Conservation (phyloP, 768 basidiomycete species). For the Boletus coccyginus region DNA sequence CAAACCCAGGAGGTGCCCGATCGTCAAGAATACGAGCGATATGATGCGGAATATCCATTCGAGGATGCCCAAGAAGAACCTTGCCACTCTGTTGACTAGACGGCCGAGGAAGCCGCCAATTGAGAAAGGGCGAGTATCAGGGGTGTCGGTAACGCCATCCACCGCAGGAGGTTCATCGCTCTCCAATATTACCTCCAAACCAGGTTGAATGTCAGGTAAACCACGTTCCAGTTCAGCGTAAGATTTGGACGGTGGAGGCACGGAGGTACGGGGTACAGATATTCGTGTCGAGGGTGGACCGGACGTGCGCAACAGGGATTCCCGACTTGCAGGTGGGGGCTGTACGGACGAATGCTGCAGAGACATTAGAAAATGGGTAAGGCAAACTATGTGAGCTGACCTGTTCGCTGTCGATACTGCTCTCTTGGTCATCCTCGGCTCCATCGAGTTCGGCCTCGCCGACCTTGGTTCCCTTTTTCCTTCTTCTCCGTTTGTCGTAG, state of each 20-base stretch:
- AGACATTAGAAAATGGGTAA: slow-evolving; percentile 5
- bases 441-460: slow-evolving; percentile 36
- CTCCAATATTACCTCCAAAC: slow-evolving; percentile 64
- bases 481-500: slow-evolving; percentile 60
- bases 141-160: slow-evolving; percentile 22
- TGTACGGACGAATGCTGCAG: slow-evolving; percentile 26
- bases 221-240: slow-evolving; percentile 17
- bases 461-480: slow-evolving; percentile 45
- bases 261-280: slow-evolving; percentile 38
- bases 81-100: slow-evolving; percentile 36
- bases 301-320: slow-evolving; percentile 33
- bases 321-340: slow-evolving; percentile 35
- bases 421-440: slow-evolving; percentile 50
- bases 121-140: slow-evolving; percentile 34
- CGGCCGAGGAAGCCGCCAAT: slow-evolving; percentile 46
- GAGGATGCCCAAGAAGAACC: slow-evolving; percentile 31
- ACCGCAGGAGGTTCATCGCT: slow-evolving; percentile 48
- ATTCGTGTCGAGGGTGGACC: slow-evolving; percentile 37
- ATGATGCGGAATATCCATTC: slow-evolving; percentile 26
- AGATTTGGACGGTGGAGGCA: slow-evolving; percentile 38
- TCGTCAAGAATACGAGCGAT: slow-evolving; percentile 38
- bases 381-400: slow-evolving; percentile 31
- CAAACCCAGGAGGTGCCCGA: slow-evolving; percentile 50
- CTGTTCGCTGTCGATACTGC: slow-evolving; percentile 38
- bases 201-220: slow-evolving; percentile 43